Conservation (phyloP, 768 basidiomycete genomes). For the Macrolepiota albuminosa region DNA sequence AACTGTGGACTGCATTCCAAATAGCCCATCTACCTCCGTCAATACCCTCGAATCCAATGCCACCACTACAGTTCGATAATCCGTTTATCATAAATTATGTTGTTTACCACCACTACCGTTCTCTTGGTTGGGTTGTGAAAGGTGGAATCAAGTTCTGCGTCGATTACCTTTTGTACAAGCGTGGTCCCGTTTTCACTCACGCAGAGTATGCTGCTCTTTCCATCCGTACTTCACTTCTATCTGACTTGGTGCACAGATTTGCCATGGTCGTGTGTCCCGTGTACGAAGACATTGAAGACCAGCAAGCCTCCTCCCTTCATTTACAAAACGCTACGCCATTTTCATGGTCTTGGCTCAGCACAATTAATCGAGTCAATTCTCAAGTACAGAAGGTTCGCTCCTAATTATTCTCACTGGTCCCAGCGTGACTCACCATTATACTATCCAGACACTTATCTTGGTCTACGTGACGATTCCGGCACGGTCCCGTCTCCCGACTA, state of each 20-base stretch:
- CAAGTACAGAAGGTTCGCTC: constrained; percentile 87
- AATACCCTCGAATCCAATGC: constrained; percentile 22
- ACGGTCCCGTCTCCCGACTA: constrained; percentile 44
- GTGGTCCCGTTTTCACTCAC: constrained; percentile 92
- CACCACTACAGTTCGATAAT: constrained; percentile 67
- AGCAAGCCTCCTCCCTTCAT: constrained; percentile 54
- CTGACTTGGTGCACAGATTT: constrained; percentile 49
- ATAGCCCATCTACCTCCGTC: constrained; percentile 41
- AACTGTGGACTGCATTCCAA: constrained; percentile 68
- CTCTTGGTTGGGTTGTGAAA: constrained; percentile 95
- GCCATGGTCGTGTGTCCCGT: constrained; percentile 87
- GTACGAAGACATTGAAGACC: constrained; percentile 80
- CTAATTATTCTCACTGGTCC: background rate
- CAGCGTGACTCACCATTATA: background rate
- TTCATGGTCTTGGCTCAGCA: constrained; percentile 95
- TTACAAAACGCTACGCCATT: constrained; percentile 69
- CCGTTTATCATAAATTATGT: constrained; percentile 90
- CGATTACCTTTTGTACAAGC: constrained; percentile 91
- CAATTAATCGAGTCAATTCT: constrained; percentile 92
- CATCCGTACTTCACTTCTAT: background rate
- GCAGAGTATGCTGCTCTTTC: constrained; percentile 67
- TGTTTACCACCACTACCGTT: constrained; percentile 91
- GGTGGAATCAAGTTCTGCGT: constrained; percentile 96
- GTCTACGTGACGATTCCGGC: constrained; percentile 93
- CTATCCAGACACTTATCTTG: constrained; percentile 75